These are phyloP conservation scores for Discostella stelligeroides DNA, from an alignment of 108 stramenopile species.

Conservation along the genomic window DNA sequence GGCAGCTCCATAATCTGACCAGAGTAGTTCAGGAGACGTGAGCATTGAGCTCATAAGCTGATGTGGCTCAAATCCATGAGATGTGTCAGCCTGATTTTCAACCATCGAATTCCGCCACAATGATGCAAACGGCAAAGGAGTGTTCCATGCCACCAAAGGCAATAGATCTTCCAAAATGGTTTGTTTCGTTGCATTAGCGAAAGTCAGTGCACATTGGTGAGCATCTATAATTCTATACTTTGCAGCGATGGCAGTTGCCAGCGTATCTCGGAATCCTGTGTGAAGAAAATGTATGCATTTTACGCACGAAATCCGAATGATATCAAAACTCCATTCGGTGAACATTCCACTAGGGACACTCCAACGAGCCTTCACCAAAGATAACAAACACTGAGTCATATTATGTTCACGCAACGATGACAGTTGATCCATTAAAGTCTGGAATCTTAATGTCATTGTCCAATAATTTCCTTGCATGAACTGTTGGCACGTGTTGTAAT, in stretches of 20 bases:
- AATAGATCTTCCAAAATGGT: background rate
- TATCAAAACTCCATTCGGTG: conserved; percentile 5
- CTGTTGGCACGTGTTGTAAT: background rate
- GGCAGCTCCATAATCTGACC: background rate
- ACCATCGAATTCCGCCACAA: background rate
- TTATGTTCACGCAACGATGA: background rate
- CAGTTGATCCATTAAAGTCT: background rate
- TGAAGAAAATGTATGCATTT: conserved; percentile 14
- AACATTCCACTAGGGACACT: background rate
- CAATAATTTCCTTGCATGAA: background rate
- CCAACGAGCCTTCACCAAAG: background rate
- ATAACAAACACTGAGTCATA: background rate
- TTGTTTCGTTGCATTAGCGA: conserved; percentile 6
- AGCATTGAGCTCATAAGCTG: background rate
- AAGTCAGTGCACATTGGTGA: too few species aligned
- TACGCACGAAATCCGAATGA: conserved; percentile 12
- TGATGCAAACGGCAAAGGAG: conserved; percentile 6
- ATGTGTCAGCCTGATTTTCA: background rate
- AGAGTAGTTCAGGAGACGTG: background rate
- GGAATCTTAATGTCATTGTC: background rate
- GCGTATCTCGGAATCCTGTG: background rate
- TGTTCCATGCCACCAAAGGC: conserved; percentile 18
- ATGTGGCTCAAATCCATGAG: background rate
- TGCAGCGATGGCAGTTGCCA: background rate
- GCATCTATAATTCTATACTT: too few species aligned